A percentile compares a stretch with the other conserved stretches of the same genome.
Evolutionary conservation across 208 protist species (phyloP).

Genomic region (Trypanosoma vivax): DNA sequence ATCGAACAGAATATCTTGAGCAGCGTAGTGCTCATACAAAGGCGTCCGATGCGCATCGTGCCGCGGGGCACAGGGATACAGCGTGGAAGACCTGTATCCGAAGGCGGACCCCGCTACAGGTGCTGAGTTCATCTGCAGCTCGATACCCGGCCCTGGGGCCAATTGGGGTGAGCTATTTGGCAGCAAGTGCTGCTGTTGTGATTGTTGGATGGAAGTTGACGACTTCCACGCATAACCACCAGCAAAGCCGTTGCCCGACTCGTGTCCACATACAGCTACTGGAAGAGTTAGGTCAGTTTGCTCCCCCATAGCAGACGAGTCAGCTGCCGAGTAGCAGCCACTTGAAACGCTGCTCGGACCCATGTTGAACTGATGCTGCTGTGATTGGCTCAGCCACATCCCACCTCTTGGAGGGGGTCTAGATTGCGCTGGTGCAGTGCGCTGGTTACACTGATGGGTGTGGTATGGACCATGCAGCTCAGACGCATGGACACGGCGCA

Average conservation of each 20-base stretch:
- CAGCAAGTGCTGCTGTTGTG: neutral
- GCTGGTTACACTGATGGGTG: too few relatives aligned
- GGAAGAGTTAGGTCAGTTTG: neutral
- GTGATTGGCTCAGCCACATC: neutral
- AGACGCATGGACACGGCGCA: too few relatives aligned
- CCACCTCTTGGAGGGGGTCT: too few relatives aligned
- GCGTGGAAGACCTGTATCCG: neutral
- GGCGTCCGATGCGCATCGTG: neutral
- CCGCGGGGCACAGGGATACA: neutral
- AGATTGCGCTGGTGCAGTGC: too few relatives aligned
- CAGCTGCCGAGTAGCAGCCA: neutral
- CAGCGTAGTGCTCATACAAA: constrained; percentile 62
- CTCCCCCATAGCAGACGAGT: neutral
- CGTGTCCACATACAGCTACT: neutral
- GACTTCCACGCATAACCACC: neutral
- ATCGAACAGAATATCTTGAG: constrained; percentile 59
- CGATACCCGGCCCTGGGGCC: neutral
- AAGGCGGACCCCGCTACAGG: neutral
- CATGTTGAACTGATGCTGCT: neutral
- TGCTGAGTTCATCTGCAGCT: neutral
- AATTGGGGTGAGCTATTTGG: neutral
- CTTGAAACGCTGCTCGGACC: neutral
- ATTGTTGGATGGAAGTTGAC: neutral
- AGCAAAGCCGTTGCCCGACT: neutral
- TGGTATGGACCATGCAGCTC: too few relatives aligned